Evolutionary conservation across 495 filamentous ascomycete genomes (phyloP), one percentile per base, ranked within the genome.

Genomic region (Penicillium fimorum): DNA sequence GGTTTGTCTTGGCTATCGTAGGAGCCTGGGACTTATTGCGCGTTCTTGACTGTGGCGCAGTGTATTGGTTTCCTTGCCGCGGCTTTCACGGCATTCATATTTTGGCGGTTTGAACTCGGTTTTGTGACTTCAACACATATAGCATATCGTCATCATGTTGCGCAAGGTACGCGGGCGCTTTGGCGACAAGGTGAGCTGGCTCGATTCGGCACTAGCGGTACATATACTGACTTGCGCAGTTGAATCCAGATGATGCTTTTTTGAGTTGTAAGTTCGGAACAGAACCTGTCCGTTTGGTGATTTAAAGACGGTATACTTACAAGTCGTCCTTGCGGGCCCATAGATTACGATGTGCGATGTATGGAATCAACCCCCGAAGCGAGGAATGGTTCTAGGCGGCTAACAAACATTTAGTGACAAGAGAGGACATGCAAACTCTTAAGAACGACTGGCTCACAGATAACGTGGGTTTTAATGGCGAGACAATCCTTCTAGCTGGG

Each of bases 401-500:
- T 70, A 25, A 70, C 61, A 38, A 47, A 3, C 9, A 47, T 29
- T 30, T 58, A 90, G 88, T 92, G 63, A 92, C 86, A 50, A 79
- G 83, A 67, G 90, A 93, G 65, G 94, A 98, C 71, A 82, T 97
- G 58, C 87, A 88, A 69, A 85, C 86, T 29, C 80, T 98, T 45
- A 93, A 89, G 75, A 78, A 89, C 68, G 95, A 97, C 76, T 98
- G 94, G 94, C 78, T 98, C 47, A 97, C 93, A n/a, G 94, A 98
- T 70, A 96, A 96, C 76, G 92, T 96, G 82, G 54, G 86, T 72
- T 55, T 40, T 32, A 27, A 55, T 30, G 11, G 11, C 41, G 20
- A 55, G 17, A 54, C 49, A 45, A 50, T 41, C 27, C 51, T 53
- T 32, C n/a, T 51, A 15, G 22, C 44, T 55, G 10, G 35, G 22